Evolutionary conservation across 2,329 filamentous ascomycete genomes (phyloP).

Genomic region (Aspergillus viridinutans): DNA sequence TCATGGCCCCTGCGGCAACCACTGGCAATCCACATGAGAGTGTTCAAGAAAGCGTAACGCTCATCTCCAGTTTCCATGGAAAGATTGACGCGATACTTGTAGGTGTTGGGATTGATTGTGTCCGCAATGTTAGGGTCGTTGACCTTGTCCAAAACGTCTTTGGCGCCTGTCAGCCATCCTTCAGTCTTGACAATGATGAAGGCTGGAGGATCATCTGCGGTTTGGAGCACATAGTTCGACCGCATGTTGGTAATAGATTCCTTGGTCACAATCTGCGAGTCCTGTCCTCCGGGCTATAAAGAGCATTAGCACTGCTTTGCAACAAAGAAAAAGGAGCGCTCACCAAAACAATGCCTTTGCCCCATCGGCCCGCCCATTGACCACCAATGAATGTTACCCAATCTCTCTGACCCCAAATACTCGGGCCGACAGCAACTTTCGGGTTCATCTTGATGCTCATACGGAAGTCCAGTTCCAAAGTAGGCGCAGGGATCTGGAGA

Average conservation of each 20-base stretch:
- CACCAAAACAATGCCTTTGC: constrained; percentile 49
- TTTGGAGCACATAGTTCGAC: constrained; percentile 47
- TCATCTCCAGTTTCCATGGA: constrained; percentile 49
- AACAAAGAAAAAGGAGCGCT: constrained; percentile 13
- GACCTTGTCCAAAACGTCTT: constrained; percentile 48
- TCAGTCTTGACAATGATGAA: constrained; percentile 46
- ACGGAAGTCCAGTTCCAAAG: constrained; percentile 50
- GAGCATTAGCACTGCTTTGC: constrained; percentile 9
- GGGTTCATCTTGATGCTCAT: constrained; percentile 52
- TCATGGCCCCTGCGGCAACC: constrained; percentile 45
- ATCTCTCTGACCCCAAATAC: constrained; percentile 48
- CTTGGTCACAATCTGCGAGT: constrained; percentile 47
- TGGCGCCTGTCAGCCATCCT: constrained; percentile 48
- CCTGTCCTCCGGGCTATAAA: constrained; percentile 46
- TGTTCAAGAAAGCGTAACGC: constrained; percentile 47
- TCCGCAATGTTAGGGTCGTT: constrained; percentile 43
- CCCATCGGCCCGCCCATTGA: constrained; percentile 51
- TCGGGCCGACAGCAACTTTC: constrained; percentile 44
- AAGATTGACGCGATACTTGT: constrained; percentile 47
- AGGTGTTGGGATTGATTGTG: constrained; percentile 45
- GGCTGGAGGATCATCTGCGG: constrained; percentile 47
- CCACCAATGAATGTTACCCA: constrained; percentile 51
- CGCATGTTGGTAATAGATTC: constrained; percentile 44
- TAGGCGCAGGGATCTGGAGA: constrained; percentile 44
- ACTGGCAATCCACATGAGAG: constrained; percentile 48